Conservation (phyloP, 495 filamentous ascomycete species). For the Lasiosphaeris hirsuta region DNA sequence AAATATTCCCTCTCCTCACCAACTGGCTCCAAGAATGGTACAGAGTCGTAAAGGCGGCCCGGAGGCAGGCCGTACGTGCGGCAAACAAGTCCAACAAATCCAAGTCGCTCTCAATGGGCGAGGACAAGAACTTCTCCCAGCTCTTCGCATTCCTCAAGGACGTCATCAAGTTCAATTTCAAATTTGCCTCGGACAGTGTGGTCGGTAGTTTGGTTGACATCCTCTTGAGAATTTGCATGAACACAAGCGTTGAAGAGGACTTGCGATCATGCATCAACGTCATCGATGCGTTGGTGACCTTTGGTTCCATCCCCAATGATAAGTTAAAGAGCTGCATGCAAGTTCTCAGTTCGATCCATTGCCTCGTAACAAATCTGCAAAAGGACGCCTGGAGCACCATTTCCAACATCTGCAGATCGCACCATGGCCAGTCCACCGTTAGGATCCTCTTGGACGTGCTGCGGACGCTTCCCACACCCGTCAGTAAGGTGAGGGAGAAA, state of each 20-base stretch:
- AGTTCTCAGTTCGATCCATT: slow-evolving; percentile 78
- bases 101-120: slow-evolving; percentile 51
- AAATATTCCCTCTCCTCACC: slow-evolving; percentile 56
- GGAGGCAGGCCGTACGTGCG: slow-evolving; percentile 38
- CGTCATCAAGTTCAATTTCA: slow-evolving; percentile 80
- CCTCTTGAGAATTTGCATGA: slow-evolving; percentile 69
- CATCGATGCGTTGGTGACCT: slow-evolving; percentile 76
- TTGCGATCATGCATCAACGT: slow-evolving; percentile 72
- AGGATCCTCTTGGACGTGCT: slow-evolving; percentile 62
- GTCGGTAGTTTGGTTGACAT: slow-evolving; percentile 63
- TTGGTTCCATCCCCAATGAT: slow-evolving; percentile 66
- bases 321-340: slow-evolving; percentile 69
- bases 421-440: slow-evolving; percentile 69
- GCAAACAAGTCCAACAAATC: slow-evolving; percentile 35
- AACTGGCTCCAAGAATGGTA: slow-evolving; percentile 56
- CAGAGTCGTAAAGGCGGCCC: slow-evolving; percentile 47
- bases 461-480: slow-evolving; percentile 45
- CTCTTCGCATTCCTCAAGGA: slow-evolving; percentile 74
- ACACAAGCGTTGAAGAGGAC: slow-evolving; percentile 68
- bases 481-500: slow-evolving; percentile 53
- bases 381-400: slow-evolving; percentile 74
- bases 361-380: slow-evolving; percentile 64
- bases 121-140: slow-evolving; percentile 65
- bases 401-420: slow-evolving; percentile 73
- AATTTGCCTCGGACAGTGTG: slow-evolving; percentile 64